Evolutionary conservation across 179 eudicot species (phyloP).

Genomic region (Camellia oleifera): DNA sequence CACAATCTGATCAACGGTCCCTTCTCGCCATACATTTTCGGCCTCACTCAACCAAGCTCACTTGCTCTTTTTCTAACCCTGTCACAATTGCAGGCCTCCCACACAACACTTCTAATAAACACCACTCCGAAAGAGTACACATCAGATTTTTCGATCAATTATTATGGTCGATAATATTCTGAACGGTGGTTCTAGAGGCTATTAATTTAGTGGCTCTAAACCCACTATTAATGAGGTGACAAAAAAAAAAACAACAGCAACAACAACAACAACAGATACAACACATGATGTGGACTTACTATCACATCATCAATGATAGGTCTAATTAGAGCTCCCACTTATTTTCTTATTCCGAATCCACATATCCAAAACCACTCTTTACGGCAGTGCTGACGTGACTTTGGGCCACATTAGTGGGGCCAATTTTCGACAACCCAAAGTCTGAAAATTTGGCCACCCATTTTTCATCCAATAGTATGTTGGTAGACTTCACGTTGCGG

Average conservation of each 20-base stretch:
- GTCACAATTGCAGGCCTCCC: conserved; percentile 21
- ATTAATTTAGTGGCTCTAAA: too few species aligned
- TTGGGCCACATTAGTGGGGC: conserved; percentile 11
- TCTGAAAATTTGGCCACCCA: conserved; percentile 38
- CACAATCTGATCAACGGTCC: conserved; percentile 20
- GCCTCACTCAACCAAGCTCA: conserved; percentile 30
- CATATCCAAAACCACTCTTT: conserved; percentile 33
- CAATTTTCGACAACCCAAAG: conserved; percentile 35
- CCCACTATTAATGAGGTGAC: too few species aligned
- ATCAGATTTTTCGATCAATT: conserved; percentile 28
- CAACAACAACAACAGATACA: too few species aligned
- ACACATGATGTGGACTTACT: too few species aligned
- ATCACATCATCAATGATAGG: too few species aligned
- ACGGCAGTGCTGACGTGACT: conserved; percentile 34
- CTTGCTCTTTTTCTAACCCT: conserved; percentile 10
- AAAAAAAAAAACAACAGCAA: too few species aligned
- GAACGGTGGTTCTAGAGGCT: background rate
- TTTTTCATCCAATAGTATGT: conserved; percentile 30
- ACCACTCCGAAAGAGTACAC: conserved; percentile 38
- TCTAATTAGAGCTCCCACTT: too few species aligned
- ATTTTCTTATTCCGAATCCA: conserved; percentile 27
- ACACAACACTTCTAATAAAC: conserved; percentile 31
- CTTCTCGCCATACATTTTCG: conserved; percentile 10
- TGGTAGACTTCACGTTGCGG: conserved; percentile 36
- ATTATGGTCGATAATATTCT: conserved; percentile 23